Conservation (phyloP, 805 yeast species). For the Starmerella potacharoeniae region DNA sequence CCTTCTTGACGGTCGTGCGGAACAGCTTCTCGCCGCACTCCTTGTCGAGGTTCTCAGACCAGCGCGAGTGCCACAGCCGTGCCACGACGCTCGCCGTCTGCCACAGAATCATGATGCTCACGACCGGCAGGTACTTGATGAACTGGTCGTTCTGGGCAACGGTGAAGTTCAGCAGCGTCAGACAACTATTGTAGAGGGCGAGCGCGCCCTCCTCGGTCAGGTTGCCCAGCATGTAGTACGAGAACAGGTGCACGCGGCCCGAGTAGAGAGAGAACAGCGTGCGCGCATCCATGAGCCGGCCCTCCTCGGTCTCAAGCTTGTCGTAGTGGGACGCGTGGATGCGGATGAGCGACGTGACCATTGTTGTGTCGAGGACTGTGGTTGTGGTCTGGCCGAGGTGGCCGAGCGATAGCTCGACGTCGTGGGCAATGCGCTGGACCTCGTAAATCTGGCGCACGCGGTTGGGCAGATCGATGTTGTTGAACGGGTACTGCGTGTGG, state of each 20-base stretch:
- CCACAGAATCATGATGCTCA: slow-evolving; percentile 74
- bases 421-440: slow-evolving; percentile 77
- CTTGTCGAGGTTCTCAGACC: slow-evolving; percentile 54
- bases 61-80: slow-evolving; percentile 63
- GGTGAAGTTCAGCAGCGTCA: slow-evolving; percentile 58
- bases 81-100: slow-evolving; percentile 82
- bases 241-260: slow-evolving; percentile 68
- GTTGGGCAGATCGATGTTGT: slow-evolving; percentile 40
- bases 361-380: slow-evolving; percentile 47
- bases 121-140: slow-evolving; percentile 64
- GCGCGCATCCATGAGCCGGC: slow-evolving; percentile 44
- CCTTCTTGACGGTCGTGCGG: slow-evolving; percentile 31
- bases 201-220: slow-evolving; percentile 39
- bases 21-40: slow-evolving; percentile 56
- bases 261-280: slow-evolving; percentile 58
- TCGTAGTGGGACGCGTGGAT: slow-evolving; percentile 62
- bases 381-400: slow-evolving; percentile 11
- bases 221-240: slow-evolving; percentile 69
- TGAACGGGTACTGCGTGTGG: slow-evolving; percentile 28
- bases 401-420: slow-evolving; percentile 39
- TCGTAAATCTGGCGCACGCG: slow-evolving; percentile 67
- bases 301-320: slow-evolving; percentile 55
- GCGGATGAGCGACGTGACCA: slow-evolving; percentile 67
- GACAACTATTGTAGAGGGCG: slow-evolving; percentile 67
- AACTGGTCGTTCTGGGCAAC: slow-evolving; percentile 49